These are phyloP conservation scores for Zygnema circumcarinatum DNA, from an alignment of 139 green algal species.

Conservation along the genomic window DNA sequence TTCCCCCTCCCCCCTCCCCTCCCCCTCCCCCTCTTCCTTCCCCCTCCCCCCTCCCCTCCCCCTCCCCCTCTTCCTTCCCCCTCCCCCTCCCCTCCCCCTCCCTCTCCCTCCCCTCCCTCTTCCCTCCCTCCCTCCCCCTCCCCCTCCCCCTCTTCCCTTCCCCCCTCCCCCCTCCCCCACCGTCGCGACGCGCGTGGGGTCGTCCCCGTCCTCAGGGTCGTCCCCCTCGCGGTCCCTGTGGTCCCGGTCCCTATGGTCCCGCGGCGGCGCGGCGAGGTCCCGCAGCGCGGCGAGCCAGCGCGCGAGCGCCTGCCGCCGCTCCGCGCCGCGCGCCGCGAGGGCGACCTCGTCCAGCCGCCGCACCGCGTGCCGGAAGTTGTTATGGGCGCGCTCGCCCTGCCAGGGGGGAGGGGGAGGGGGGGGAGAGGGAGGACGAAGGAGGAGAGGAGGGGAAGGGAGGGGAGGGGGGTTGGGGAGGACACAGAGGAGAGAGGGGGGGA, in stretches of 20 bases:
- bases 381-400: background rate
- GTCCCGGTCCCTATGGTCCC: background rate
- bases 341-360: slow-evolving; percentile 40
- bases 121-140: background rate
- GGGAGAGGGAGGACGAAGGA: background rate
- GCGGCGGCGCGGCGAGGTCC: slow-evolving; percentile 10
- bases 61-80: too few relatives aligned
- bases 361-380: slow-evolving; percentile 40
- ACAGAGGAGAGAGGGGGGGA: background rate
- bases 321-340: background rate
- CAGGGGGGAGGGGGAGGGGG: background rate
- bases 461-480: background rate
- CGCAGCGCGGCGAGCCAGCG: slow-evolving; percentile 28
- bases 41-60: too few relatives aligned
- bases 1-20: too few relatives aligned
- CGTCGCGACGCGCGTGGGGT: background rate
- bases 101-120: too few relatives aligned
- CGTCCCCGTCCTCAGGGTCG: background rate
- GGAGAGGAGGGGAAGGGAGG: background rate
- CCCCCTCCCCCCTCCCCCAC: background rate
- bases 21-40: too few relatives aligned
- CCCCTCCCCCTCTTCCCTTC: background rate
- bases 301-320: slow-evolving; percentile 17
- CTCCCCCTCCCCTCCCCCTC: too few relatives aligned
- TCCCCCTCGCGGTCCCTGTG: slow-evolving; percentile 11